Conservation (phyloP, 202 grass and related monocot species). For the Panicum hallii region DNA sequence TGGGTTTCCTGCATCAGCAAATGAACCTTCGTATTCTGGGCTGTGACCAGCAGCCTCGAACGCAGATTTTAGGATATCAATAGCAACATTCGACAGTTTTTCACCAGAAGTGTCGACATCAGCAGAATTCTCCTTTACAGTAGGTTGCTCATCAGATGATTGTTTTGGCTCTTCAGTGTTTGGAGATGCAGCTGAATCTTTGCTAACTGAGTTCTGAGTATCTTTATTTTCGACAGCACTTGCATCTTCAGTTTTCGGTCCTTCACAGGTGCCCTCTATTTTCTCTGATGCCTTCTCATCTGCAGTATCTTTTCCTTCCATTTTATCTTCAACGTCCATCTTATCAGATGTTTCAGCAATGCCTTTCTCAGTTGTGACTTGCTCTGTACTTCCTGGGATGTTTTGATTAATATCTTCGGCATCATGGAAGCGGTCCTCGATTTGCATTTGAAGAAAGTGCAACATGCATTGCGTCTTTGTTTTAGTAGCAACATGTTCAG, state of each 20-base stretch:
- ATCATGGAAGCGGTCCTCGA: constrained; percentile 79
- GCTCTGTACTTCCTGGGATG: constrained; percentile 47
- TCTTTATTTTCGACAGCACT: constrained; percentile 60
- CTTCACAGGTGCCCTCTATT: constrained; percentile 47
- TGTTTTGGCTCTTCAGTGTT: constrained; percentile 45
- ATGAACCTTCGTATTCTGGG: constrained; percentile 75
- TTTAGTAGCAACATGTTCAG: constrained; percentile 98
- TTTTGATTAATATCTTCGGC: constrained; percentile 52
- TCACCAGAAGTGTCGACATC: constrained; percentile 59
- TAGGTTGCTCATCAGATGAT: constrained; percentile 60
- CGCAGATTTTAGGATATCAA: constrained; percentile 84
- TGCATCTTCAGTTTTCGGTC: constrained; percentile 52
- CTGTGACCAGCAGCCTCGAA: constrained; percentile 82
- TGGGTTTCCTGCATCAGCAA: constrained; percentile 91
- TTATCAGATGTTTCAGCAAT: constrained; percentile 54
- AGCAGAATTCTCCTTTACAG: constrained; percentile 45
- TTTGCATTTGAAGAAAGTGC: constrained; percentile 99
- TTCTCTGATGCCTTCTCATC: constrained; percentile 55
- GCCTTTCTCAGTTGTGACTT: constrained; percentile 53
- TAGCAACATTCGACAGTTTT: constrained; percentile 60
- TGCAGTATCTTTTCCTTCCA: constrained; percentile 52
- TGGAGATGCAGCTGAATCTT: constrained; percentile 54
- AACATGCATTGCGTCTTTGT: constrained; percentile 94
- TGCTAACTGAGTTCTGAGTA: constrained; percentile 55
- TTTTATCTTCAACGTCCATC: constrained; percentile 79